These are phyloP conservation scores for Lomentospora prolificans DNA, from an alignment of 2,329 filamentous ascomycete genomes.

Conservation along the genomic window DNA sequence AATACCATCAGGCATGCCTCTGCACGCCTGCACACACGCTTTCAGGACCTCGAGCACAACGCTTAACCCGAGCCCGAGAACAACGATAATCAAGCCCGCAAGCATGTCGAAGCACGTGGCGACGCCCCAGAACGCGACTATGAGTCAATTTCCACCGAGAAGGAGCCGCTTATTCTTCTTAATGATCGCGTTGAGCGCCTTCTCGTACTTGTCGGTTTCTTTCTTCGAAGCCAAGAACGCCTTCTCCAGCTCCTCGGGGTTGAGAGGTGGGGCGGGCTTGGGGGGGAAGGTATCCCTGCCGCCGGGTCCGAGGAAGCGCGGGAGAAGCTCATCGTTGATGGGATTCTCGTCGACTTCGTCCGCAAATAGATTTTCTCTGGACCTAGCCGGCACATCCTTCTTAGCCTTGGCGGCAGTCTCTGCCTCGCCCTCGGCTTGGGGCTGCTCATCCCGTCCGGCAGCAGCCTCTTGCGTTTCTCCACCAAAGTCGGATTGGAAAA, in stretches of 20 bases:
- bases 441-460: background rate
- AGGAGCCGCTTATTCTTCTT: constrained; percentile 49
- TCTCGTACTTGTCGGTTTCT: constrained; percentile 54
- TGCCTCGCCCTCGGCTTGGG: background rate
- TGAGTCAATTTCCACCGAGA: constrained; percentile 19
- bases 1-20: background rate
- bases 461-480: background rate
- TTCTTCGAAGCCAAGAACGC: constrained; percentile 41
- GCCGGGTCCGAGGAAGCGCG: constrained; percentile 39
- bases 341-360: background rate
- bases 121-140: background rate
- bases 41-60: background rate
- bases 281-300: constrained; percentile 20
- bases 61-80: background rate
- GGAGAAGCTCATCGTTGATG: constrained; percentile 4
- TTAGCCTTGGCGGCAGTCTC: background rate
- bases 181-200: constrained; percentile 48
- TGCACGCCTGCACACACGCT: background rate
- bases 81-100: background rate
- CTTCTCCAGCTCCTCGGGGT: constrained; percentile 52
- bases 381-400: background rate
- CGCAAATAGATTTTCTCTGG: background rate
- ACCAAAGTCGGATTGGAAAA: background rate
- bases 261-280: constrained; percentile 42
- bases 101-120: constrained; percentile 10